Conservation (phyloP, 371 early-diverging fungal genomes). For the Mucor circinelloides region DNA sequence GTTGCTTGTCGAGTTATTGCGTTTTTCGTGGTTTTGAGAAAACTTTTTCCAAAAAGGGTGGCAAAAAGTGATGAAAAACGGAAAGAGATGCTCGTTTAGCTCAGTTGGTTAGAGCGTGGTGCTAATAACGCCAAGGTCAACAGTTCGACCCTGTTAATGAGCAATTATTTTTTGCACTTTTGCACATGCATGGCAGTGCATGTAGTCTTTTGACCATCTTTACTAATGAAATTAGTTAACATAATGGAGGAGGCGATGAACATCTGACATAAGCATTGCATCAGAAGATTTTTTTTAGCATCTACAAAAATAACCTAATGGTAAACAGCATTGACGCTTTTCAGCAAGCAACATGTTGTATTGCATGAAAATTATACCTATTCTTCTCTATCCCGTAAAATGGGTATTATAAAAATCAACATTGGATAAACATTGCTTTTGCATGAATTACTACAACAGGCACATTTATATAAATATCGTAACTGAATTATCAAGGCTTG, state of each 20-base stretch:
- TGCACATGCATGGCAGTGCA: background rate
- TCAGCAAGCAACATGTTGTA: background rate
- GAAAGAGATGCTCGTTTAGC: constrained; percentile 40
- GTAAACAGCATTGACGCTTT: too few species aligned
- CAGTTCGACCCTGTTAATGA: constrained; percentile 54
- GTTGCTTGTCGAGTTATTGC: too few species aligned
- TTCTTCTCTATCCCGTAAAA: background rate
- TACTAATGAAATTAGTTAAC: too few species aligned
- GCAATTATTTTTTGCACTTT: constrained; percentile 20
- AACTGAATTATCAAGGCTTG: background rate
- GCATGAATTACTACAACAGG: background rate
- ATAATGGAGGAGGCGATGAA: too few species aligned
- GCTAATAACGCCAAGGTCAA: constrained; percentile 62
- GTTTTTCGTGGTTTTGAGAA: too few species aligned
- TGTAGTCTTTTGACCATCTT: too few species aligned
- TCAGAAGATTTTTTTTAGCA: too few species aligned
- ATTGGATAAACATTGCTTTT: background rate
- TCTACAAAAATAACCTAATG: too few species aligned
- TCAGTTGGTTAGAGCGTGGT: constrained; percentile 57
- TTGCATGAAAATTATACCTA: background rate
- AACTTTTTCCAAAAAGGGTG: too few species aligned
- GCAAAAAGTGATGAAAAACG: too few species aligned
- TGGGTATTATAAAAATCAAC: background rate
- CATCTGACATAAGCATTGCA: too few species aligned
- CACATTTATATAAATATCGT: background rate